Conservation (phyloP, 192 early-diverging fungal genomes). For the Allomyces arbusculus region DNA sequence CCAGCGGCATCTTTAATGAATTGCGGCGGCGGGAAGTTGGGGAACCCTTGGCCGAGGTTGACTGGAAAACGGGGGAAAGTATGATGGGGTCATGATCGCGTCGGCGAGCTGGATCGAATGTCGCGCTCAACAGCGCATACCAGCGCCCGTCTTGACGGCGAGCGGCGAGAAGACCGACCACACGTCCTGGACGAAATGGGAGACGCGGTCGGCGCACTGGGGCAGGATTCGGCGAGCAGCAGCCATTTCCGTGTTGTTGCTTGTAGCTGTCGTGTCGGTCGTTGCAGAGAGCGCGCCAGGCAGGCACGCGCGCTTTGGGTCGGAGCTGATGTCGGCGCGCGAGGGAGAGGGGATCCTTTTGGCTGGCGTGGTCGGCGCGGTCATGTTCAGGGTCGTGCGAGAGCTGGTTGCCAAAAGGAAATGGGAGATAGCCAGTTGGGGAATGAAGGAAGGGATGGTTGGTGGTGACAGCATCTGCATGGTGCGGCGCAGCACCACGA, state of each 20-base stretch:
- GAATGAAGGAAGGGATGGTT: no score
- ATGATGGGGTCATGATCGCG: background rate
- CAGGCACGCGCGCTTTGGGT: no score
- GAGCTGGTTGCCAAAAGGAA: no score
- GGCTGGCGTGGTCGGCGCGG: no score
- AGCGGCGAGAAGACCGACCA: background rate
- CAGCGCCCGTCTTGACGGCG: background rate
- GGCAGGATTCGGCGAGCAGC: background rate
- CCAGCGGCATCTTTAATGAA: constrained; percentile 61
- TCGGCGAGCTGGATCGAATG: background rate
- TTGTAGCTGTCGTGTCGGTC: no score
- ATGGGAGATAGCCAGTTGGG: no score
- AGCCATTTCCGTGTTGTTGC: background rate
- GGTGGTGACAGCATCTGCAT: no score
- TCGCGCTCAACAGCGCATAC: background rate
- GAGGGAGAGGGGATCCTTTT: no score
- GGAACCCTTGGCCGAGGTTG: constrained; percentile 75
- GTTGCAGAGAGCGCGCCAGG: no score
- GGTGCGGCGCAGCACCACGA: no score
- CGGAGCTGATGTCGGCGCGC: no score
- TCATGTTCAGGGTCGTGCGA: no score
- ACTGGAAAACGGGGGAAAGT: constrained; percentile 12
- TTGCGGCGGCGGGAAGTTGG: constrained; percentile 64
- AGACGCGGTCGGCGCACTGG: background rate
- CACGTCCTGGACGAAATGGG: background rate